These are phyloP conservation scores for Pholiota adiposa DNA, from an alignment of 1,284 basidiomycete species.

Conservation along the genomic window DNA sequence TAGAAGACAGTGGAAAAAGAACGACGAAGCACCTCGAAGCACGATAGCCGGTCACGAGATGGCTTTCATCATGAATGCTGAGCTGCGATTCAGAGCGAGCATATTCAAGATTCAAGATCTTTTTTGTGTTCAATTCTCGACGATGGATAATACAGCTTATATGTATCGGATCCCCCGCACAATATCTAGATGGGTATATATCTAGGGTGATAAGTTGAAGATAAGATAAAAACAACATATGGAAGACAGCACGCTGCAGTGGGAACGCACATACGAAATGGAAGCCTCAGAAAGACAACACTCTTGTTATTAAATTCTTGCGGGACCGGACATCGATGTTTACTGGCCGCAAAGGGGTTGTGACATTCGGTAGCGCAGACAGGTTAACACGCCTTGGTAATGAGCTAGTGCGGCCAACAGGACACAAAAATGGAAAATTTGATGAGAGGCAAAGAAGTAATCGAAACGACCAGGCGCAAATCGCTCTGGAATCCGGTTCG, in stretches of 20 bases:
- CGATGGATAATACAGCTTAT: background rate
- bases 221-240: background rate
- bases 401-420: slow-evolving; percentile 79
- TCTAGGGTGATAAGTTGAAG: slow-evolving; percentile 8
- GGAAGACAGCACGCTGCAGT: background rate
- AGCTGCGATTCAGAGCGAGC: background rate
- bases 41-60: slow-evolving; percentile 16
- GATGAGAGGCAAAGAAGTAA: slow-evolving; percentile 80
- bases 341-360: slow-evolving; percentile 34
- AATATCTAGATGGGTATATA: slow-evolving; percentile 1
- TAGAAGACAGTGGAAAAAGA: slow-evolving; percentile 20
- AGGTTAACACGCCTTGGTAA: slow-evolving; percentile 63
- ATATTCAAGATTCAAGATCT: slow-evolving; percentile 4
- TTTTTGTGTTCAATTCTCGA: background rate
- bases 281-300: background rate
- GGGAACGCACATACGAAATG: slow-evolving; percentile 4
- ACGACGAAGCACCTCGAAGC: slow-evolving; percentile 9
- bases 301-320: background rate
- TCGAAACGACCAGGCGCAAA: slow-evolving; percentile 83
- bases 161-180: background rate
- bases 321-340: slow-evolving; percentile 16
- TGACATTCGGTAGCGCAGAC: slow-evolving; percentile 62
- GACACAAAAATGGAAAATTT: slow-evolving; percentile 87
- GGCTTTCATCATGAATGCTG: slow-evolving; percentile 12
- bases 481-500: slow-evolving; percentile 82